Conservation (phyloP, 495 filamentous ascomycete genomes). For the Aspergillus taichungensis region DNA sequence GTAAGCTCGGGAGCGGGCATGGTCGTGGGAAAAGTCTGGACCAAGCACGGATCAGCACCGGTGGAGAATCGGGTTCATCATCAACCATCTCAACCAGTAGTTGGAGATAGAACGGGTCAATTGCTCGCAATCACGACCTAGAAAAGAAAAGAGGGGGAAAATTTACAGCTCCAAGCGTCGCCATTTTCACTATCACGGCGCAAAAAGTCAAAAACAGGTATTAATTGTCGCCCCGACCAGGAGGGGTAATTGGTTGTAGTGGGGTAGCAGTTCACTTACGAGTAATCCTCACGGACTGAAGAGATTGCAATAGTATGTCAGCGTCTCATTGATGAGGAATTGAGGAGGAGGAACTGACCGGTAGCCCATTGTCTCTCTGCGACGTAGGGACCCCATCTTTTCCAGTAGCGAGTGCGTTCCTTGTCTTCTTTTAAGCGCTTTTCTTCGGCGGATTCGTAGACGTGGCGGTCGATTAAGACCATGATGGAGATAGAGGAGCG, state of each 20-base stretch:
- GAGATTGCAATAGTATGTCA: conserved; percentile 8
- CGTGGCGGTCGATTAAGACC: conserved; percentile 80
- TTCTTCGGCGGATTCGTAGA: conserved; percentile 81
- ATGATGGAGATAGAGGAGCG: conserved; percentile 37
- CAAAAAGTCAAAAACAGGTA: conserved; percentile 4
- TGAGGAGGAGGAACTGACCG: conserved; percentile 37
- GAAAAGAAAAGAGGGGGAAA: not conserved
- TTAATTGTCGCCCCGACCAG: not conserved
- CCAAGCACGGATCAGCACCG: not conserved
- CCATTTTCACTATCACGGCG: conserved; percentile 50
- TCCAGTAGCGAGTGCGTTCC: conserved; percentile 79
- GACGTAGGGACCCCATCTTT: conserved; percentile 71
- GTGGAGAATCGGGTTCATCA: not conserved
- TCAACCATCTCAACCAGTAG: not conserved
- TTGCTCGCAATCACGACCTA: not conserved
- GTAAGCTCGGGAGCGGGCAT: conserved; percentile 77
- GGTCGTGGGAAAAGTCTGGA: conserved; percentile 84
- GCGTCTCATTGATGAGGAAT: conserved; percentile 2
- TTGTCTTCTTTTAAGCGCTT: conserved; percentile 78
- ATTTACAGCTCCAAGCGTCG: conserved; percentile 92
- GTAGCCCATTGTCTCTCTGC: conserved; percentile 82
- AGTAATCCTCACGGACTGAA: conserved; percentile 90
- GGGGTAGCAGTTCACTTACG: conserved; percentile 39
- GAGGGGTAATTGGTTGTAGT: too few species aligned
- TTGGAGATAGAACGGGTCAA: not conserved